A percentile compares a stretch with the other conserved stretches of the same genome.
These are phyloP conservation scores for Trichoderma asperellum DNA, from an alignment of 2,329 filamentous ascomycete genomes.

Conservation along the genomic window DNA sequence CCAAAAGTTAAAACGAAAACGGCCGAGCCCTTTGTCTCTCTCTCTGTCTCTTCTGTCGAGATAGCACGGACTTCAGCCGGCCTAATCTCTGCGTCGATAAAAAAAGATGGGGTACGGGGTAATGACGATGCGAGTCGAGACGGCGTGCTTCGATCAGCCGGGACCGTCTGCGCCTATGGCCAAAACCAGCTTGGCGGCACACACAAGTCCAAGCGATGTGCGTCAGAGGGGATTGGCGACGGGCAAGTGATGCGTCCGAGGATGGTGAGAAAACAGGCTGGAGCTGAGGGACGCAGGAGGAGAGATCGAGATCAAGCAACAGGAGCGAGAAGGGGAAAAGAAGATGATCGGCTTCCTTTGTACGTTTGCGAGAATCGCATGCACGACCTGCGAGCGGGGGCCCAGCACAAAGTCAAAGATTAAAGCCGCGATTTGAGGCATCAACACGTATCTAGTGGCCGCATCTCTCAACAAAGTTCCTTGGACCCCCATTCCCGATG, in stretches of 20 bases:
- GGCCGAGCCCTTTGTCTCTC: background rate
- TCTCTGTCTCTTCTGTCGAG: background rate
- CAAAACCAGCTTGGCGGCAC: background rate
- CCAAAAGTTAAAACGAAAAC: background rate
- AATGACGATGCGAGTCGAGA: constrained; percentile 16
- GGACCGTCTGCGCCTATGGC: background rate
- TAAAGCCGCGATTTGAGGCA: constrained; percentile 21
- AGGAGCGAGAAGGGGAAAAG: background rate
- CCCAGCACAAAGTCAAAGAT: background rate
- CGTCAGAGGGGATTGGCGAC: background rate
- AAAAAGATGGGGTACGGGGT: constrained; percentile 20
- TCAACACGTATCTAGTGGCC: constrained; percentile 5
- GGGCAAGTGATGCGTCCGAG: background rate
- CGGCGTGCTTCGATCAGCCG: constrained; percentile 10
- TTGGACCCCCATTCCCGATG: constrained; percentile 20
- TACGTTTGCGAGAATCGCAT: background rate
- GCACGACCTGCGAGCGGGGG: background rate
- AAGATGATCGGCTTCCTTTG: constrained; percentile 17
- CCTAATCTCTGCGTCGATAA: background rate
- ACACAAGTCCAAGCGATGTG: background rate
- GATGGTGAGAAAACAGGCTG: background rate
- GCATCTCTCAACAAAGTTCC: constrained; percentile 24
- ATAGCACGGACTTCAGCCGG: background rate
- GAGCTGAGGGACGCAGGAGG: constrained; percentile 2
- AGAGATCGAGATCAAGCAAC: background rate